Percentiles rank a stretch among this genome's conserved stretches.
Conservation (phyloP, 225 moss, liverwort and hornwort genomes). For the Takakia lepidozioides region DNA sequence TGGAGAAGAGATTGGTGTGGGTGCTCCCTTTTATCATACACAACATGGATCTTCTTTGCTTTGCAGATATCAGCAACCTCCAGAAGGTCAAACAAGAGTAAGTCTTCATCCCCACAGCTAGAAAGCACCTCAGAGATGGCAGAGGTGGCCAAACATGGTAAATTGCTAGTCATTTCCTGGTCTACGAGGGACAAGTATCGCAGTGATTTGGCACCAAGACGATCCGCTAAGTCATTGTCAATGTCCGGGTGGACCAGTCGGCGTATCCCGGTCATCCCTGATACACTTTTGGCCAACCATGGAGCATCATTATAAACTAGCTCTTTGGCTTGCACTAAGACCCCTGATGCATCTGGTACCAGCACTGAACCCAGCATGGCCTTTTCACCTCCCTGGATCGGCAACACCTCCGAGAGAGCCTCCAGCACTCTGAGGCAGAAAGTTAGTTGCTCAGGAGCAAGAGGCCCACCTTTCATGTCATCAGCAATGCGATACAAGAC, state of each 20-base stretch:
- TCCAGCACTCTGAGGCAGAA: conserved; percentile 77
- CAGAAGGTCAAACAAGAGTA: conserved; percentile 67
- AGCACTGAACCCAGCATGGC: conserved; percentile 40
- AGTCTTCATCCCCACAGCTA: conserved; percentile 39
- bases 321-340: conserved; percentile 61
- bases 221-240: conserved; percentile 66
- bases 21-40: conserved; percentile 87
- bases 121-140: conserved; percentile 54
- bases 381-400: conserved; percentile 30
- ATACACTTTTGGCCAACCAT: conserved; percentile 76
- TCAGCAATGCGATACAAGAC: conserved; percentile 55
- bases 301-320: conserved; percentile 83
- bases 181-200: conserved; percentile 84
- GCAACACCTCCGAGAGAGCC: conserved; percentile 64
- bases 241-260: conserved; percentile 77
- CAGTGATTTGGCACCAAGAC: conserved; percentile 74
- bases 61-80: conserved; percentile 80
- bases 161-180: conserved; percentile 90
- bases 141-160: conserved; percentile 58
- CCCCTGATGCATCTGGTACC: conserved; percentile 60
- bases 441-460: conserved; percentile 57
- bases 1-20: conserved; percentile 78
- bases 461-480: conserved; percentile 44
- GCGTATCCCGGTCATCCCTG: conserved; percentile 64
- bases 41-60: conserved; percentile 65